These are phyloP conservation scores for Ascochyta rabiei DNA, from an alignment of 2,329 filamentous ascomycete genomes.

Conservation along the genomic window DNA sequence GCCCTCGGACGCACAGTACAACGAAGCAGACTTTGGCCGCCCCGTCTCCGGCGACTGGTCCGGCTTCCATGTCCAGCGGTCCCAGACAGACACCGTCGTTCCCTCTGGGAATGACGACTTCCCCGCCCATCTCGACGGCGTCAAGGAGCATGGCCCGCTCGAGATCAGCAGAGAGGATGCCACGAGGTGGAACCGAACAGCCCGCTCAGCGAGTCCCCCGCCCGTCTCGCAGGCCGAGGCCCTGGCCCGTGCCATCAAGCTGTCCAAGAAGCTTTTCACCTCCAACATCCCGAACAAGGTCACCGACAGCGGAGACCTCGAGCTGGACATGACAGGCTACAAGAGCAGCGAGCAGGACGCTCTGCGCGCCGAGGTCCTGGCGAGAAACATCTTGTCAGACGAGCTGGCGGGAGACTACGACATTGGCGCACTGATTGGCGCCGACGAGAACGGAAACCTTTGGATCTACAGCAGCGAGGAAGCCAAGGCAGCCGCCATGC, in stretches of 20 bases:
- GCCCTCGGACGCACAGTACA: slow-evolving; percentile 27
- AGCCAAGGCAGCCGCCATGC: slow-evolving; percentile 86
- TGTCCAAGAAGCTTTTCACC: slow-evolving; percentile 85
- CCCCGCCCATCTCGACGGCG: slow-evolving; percentile 37
- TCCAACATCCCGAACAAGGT: slow-evolving; percentile 93
- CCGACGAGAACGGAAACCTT: slow-evolving; percentile 94
- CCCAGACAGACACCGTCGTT: slow-evolving; percentile 61
- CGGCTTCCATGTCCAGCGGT: slow-evolving; percentile 47
- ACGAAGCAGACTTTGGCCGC: slow-evolving; percentile 23
- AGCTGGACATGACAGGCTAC: slow-evolving; percentile 98
- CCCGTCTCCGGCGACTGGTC: slow-evolving; percentile 47
- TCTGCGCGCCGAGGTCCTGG: slow-evolving; percentile 88
- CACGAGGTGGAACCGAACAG: slow-evolving; percentile 43
- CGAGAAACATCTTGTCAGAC: slow-evolving; percentile 88
- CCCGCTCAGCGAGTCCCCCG: slow-evolving; percentile 76
- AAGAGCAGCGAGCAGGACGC: slow-evolving; percentile 94
- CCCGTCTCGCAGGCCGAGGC: slow-evolving; percentile 75
- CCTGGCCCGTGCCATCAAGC: slow-evolving; percentile 77
- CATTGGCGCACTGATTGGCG: slow-evolving; percentile 91
- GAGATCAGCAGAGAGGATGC: slow-evolving; percentile 43
- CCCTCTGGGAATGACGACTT: slow-evolving; percentile 51
- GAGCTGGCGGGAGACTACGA: slow-evolving; percentile 95
- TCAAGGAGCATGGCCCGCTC: slow-evolving; percentile 35
- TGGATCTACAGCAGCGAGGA: slow-evolving; percentile 99
- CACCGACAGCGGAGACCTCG: slow-evolving; percentile 91